Evolutionary conservation across 2,329 filamentous ascomycete genomes (phyloP), one percentile per base, ranked within the genome.

Genomic region (Aspergillus viridinutans): DNA sequence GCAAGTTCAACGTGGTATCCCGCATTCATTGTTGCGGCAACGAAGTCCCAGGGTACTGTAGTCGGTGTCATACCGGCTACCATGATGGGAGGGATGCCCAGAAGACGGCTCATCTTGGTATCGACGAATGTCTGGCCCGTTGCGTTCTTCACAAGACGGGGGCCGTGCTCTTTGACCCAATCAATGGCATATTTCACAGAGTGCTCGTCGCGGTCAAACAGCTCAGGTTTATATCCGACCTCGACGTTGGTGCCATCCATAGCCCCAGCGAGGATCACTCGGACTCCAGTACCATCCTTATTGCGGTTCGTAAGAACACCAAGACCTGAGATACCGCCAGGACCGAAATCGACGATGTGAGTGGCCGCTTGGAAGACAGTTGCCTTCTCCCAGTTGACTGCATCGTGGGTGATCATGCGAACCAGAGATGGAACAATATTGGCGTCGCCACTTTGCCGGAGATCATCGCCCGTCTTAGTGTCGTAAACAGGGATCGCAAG

Each of bases 241-340:
- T 97, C 94, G 32, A 84, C 82, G 58, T 95, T 89, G 21, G 92
- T 92, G 52, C 93, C 93, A 68, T 93, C 90, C 67, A 99, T 89
- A n/a, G 91, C 85, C 61, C 95, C 94, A 47, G 92, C 94, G 57
- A 99, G 83, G 64, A 99, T 96, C 63, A 99, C 92, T 59, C 93
- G 91, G 38, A 99, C 94, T 68, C 94, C 94, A 57, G 92, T 97
- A 61, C 94, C 94, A 74, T 99, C 95, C 81, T 99, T 99, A 83
- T 97, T 99, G 68, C 94, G 90, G 82, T 96, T 97, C 57, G 94
- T 99, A 62, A 99, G 81, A 49, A 96, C 90, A 70, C 94, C 95
- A 23, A 99, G 87, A 62, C 95, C 95, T 25, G 94, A 99, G 63
- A 97, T 94, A 61, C 94, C 95, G 69, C 94, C 94, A 23, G 94